These are phyloP conservation scores for Isabelozyma heimii DNA, from an alignment of 805 yeast species.

Conservation along the genomic window DNA sequence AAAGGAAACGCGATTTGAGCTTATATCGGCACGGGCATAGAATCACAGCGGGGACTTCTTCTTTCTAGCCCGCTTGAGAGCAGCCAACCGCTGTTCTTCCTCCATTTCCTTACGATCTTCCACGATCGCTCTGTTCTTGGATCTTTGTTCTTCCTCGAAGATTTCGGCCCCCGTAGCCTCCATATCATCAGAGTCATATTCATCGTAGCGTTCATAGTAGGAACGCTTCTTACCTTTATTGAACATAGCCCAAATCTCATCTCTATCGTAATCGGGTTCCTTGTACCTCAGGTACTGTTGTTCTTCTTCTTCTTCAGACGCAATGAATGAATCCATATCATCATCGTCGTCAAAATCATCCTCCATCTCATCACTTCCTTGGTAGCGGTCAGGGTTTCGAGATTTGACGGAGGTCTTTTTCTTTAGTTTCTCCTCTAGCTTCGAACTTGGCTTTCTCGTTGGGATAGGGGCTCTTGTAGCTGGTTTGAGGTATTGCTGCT, in stretches of 20 bases:
- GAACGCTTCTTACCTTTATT: slow-evolving; percentile 58
- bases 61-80: slow-evolving; percentile 16
- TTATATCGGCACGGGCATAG: too few species aligned
- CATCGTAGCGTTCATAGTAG: slow-evolving; percentile 42
- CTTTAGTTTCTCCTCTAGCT: slow-evolving; percentile 46
- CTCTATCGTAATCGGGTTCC: slow-evolving; percentile 63
- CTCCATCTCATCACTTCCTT: slow-evolving; percentile 5
- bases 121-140: slow-evolving; percentile 62
- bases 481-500: neutral
- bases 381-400: slow-evolving; percentile 3
- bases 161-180: slow-evolving; percentile 93
- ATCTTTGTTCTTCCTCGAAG: slow-evolving; percentile 73
- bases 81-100: slow-evolving; percentile 48
- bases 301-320: slow-evolving; percentile 49
- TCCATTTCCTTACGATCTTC: slow-evolving; percentile 77
- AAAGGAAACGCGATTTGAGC: too few species aligned
- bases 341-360: slow-evolving; percentile 36
- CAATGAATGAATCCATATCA: slow-evolving; percentile 57
- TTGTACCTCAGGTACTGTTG: slow-evolving; percentile 4
- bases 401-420: slow-evolving; percentile 11
- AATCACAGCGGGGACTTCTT: slow-evolving; percentile 5
- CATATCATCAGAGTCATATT: slow-evolving; percentile 65
- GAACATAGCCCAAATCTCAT: slow-evolving; percentile 88
- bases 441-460: slow-evolving; percentile 57
- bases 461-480: slow-evolving; percentile 29